Percentiles rank a stretch among this genome's conserved stretches.
These are phyloP conservation scores for Lathyrus tuberosus DNA, from an alignment of 306 rosid genomes.

Conservation along the genomic window DNA sequence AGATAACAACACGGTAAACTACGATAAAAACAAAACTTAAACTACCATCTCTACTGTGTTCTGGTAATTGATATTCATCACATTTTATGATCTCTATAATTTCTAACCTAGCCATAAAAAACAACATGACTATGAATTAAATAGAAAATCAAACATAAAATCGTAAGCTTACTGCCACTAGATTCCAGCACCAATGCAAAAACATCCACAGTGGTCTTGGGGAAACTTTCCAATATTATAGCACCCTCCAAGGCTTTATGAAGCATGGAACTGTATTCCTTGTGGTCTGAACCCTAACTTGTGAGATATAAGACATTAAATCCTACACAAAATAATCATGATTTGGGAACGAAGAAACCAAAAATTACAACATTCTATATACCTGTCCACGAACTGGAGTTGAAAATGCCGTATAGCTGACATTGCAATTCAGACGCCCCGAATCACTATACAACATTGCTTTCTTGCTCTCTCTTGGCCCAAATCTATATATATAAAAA, in stretches of 20 bases:
- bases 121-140: constrained; percentile 23
- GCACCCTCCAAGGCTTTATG: constrained; percentile 96
- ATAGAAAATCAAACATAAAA: constrained; percentile 29
- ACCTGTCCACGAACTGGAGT: constrained; percentile 89
- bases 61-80: constrained; percentile 4
- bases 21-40: constrained; percentile 11
- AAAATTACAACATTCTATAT: constrained; percentile 18
- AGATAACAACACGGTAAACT: constrained; percentile 13
- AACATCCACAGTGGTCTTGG: constrained; percentile 95
- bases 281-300: constrained; percentile 75
- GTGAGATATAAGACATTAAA: constrained; percentile 38
- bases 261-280: constrained; percentile 81
- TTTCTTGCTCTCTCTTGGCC: constrained; percentile 98
- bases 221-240: constrained; percentile 80
- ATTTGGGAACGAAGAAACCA: background rate
- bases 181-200: constrained; percentile 96
- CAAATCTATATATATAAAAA: constrained; percentile 80
- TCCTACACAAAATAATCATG: constrained; percentile 11
- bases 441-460: constrained; percentile 91
- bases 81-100: background rate
- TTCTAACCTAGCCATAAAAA: constrained; percentile 19
- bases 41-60: background rate
- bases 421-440: constrained; percentile 89
- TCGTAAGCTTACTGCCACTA: constrained; percentile 80
- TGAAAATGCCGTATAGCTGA: constrained; percentile 81